phyloP scores from a whole-genome alignment of 1,139 yeast species.

The Debaryomyces sp. region DNA sequence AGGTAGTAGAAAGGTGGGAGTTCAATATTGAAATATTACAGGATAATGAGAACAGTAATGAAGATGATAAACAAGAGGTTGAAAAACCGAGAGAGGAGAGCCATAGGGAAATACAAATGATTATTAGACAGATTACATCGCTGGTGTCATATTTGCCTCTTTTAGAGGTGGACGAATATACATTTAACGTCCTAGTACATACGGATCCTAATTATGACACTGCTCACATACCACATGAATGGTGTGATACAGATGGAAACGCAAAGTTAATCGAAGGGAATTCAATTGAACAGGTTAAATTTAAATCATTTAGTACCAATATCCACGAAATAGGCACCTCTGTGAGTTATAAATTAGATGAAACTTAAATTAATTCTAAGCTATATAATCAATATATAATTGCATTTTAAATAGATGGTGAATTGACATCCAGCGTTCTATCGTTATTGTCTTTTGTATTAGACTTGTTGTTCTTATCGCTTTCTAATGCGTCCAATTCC shows the following conservation, averaged over 20 bases:
- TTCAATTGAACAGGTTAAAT: constrained; percentile 67
- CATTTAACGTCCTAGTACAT: constrained; percentile 85
- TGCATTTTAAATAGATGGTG: background rate
- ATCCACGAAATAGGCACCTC: constrained; percentile 74
- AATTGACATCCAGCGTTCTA: background rate
- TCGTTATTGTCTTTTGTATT: background rate
- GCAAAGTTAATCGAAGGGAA: constrained; percentile 56
- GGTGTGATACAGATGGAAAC: constrained; percentile 76
- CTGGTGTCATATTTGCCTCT: constrained; percentile 85
- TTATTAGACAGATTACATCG: constrained; percentile 87
- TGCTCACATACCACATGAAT: constrained; percentile 67
- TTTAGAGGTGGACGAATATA: constrained; percentile 64
- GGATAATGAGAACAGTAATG: constrained; percentile 11
- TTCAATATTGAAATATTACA: constrained; percentile 60
- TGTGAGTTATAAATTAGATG: constrained; percentile 63
- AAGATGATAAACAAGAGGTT: constrained; percentile 12
- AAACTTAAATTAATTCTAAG: constrained; percentile 5
- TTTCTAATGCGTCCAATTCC: constrained; percentile 21
- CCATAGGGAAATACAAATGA: constrained; percentile 78
- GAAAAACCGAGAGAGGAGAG: constrained; percentile 52
- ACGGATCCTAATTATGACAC: constrained; percentile 68
- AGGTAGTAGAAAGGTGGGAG: constrained; percentile 84
- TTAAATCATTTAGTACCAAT: constrained; percentile 69
- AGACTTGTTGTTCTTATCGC: constrained; percentile 1
- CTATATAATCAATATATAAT: background rate